Conservation (phyloP, 306 rosid genomes). For the Casuarina glauca region DNA sequence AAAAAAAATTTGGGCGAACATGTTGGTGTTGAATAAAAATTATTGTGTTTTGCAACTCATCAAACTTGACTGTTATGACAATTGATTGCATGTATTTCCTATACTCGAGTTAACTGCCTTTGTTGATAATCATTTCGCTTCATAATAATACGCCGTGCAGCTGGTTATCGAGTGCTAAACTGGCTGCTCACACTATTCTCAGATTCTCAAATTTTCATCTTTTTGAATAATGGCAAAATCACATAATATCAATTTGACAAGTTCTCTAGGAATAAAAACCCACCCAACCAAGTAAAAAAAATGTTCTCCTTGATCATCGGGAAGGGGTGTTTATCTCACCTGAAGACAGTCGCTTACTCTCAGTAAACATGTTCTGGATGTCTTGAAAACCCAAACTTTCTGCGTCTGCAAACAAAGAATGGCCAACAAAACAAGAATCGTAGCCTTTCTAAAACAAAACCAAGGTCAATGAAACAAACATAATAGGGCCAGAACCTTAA, state of each 20-base stretch:
- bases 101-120: not conserved
- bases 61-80: not conserved
- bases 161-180: not conserved
- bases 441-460: conserved; percentile 7
- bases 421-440: conserved; percentile 10
- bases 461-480: conserved; percentile 13
- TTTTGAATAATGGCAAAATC: not conserved
- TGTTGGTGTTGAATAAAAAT: not conserved
- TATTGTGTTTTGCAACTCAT: not conserved
- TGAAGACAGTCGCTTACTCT: conserved; percentile 24
- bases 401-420: conserved; percentile 33
- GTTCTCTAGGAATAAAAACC: not conserved
- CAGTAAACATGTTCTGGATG: conserved; percentile 11
- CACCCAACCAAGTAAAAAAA: too few relatives aligned
- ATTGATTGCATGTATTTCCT: not conserved
- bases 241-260: not conserved
- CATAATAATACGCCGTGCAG: not conserved
- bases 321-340: conserved; percentile 26
- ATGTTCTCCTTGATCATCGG: too few relatives aligned
- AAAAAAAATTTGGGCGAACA: not conserved
- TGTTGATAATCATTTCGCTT: not conserved
- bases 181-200: not conserved
- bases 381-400: conserved; percentile 3
- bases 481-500: conserved; percentile 40
- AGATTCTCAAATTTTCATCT: too few relatives aligned